Conservation (phyloP, 2,329 filamentous ascomycete species). For the Ceratocystis destructans region DNA sequence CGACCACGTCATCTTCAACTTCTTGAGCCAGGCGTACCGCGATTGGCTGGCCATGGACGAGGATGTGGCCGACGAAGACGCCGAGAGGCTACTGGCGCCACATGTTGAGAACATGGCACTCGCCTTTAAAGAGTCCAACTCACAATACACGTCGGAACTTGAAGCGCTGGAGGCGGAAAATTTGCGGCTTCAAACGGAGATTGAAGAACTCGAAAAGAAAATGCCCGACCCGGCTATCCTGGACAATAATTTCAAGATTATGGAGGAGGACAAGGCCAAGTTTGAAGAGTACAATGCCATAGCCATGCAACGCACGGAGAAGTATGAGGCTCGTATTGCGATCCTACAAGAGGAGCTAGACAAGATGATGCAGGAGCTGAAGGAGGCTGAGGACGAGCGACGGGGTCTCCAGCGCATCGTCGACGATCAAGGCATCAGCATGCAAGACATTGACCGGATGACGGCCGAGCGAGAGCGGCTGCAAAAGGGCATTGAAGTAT, state of each 20-base stretch:
- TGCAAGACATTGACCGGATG: slow-evolving; percentile 98
- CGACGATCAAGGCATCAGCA: slow-evolving; percentile 85
- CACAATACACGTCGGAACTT: slow-evolving; percentile 71
- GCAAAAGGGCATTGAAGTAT: slow-evolving; percentile 73
- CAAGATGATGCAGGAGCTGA: slow-evolving; percentile 60
- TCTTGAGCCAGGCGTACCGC: slow-evolving; percentile 75
- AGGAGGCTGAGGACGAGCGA: slow-evolving; percentile 71
- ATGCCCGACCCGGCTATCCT: slow-evolving; percentile 71
- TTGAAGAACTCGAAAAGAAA: slow-evolving; percentile 77
- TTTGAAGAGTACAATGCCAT: slow-evolving; percentile 89
- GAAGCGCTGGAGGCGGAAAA: slow-evolving; percentile 79
- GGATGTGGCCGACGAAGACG: slow-evolving; percentile 73
- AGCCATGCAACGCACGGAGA: slow-evolving; percentile 73
- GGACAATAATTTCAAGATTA: slow-evolving; percentile 79
- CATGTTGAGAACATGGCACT: slow-evolving; percentile 79
- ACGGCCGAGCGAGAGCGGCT: slow-evolving; percentile 85
- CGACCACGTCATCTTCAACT: slow-evolving; percentile 88
- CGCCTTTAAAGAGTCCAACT: slow-evolving; percentile 74
- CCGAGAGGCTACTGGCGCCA: slow-evolving; percentile 61
- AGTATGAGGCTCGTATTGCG: slow-evolving; percentile 67
- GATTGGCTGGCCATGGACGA: slow-evolving; percentile 92
- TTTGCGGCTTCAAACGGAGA: slow-evolving; percentile 64
- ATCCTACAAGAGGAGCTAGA: slow-evolving; percentile 78
- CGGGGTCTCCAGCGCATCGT: slow-evolving; percentile 68
- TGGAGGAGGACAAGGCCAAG: slow-evolving; percentile 88